A percentile compares a stretch with the other conserved stretches of the same genome.
Evolutionary conservation across 139 green algal species (phyloP).

Genomic region (Chlorella sp.): DNA sequence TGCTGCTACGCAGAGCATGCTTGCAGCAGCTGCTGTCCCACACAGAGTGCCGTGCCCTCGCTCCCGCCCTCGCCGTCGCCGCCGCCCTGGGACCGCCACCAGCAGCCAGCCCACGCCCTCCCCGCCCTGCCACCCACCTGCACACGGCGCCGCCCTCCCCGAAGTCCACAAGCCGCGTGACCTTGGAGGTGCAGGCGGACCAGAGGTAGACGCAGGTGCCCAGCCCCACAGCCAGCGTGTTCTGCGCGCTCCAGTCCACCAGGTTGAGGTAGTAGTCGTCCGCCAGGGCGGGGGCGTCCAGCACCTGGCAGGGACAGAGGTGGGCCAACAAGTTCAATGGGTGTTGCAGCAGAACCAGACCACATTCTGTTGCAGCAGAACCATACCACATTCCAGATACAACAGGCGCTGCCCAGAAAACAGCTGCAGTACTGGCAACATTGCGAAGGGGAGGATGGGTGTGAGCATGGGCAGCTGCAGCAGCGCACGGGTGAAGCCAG

Average conservation of each 20-base stretch:
- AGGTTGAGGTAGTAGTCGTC: slow-evolving; percentile 99
- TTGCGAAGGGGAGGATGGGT: no score
- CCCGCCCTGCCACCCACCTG: slow-evolving; percentile 2
- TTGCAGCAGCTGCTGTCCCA: neutral
- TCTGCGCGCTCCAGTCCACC: slow-evolving; percentile 95
- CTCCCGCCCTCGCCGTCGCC: neutral
- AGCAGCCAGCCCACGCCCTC: neutral
- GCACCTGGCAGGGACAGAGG: slow-evolving; percentile 63
- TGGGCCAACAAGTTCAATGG: neutral
- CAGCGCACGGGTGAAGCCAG: no score
- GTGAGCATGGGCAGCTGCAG: no score
- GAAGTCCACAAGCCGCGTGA: slow-evolving; percentile 51
- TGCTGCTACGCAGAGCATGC: neutral
- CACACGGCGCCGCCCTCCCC: slow-evolving; percentile 30
- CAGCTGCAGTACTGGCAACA: no score
- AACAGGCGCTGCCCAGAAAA: no score
- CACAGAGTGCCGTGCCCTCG: neutral
- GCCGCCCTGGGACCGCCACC: neutral
- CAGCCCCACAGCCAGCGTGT: slow-evolving; percentile 94
- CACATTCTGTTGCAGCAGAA: no score
- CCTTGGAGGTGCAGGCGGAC: slow-evolving; percentile 90
- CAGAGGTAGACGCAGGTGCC: slow-evolving; percentile 96
- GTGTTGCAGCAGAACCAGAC: no score
- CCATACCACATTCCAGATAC: no score
- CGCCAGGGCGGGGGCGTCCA: slow-evolving; percentile 84